These are phyloP conservation scores for Aurantiochytrium sp. DNA, from an alignment of 108 stramenopile species.

Conservation along the genomic window DNA sequence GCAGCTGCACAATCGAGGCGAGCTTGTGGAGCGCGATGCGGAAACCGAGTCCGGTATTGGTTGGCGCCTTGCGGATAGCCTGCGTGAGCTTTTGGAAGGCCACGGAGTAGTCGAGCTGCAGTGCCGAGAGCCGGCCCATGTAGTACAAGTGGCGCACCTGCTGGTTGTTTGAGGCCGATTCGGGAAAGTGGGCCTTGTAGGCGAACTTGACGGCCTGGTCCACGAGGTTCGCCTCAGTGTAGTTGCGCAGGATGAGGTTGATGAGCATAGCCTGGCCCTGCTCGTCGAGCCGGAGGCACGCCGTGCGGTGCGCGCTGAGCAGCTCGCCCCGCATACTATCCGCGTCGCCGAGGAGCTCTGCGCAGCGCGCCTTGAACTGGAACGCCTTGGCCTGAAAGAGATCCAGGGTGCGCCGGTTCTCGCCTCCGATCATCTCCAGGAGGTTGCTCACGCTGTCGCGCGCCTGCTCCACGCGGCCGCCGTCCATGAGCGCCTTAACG, in stretches of 20 bases:
- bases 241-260: slow-evolving; percentile 53
- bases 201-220: slow-evolving; percentile 91
- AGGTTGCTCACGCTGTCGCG: too few species aligned
- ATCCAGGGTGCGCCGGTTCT: slow-evolving; percentile 42
- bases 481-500: background rate
- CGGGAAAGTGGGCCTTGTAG: slow-evolving; percentile 80
- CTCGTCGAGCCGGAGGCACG: slow-evolving; percentile 51
- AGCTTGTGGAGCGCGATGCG: slow-evolving; percentile 76
- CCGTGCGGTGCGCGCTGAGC: slow-evolving; percentile 57
- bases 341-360: background rate
- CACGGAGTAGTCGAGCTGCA: slow-evolving; percentile 86
- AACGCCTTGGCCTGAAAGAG: slow-evolving; percentile 33
- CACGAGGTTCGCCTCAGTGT: slow-evolving; percentile 49
- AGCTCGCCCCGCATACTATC: slow-evolving; percentile 38
- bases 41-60: slow-evolving; percentile 84
- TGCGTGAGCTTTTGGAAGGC: slow-evolving; percentile 86
- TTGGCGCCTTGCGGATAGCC: slow-evolving; percentile 88
- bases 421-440: background rate
- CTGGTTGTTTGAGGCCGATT: slow-evolving; percentile 79
- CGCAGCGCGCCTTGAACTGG: slow-evolving; percentile 23
- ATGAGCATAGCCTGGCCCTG: slow-evolving; percentile 52
- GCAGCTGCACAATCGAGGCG: slow-evolving; percentile 79
- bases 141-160: slow-evolving; percentile 91
- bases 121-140: slow-evolving; percentile 84
- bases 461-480: background rate